These are phyloP conservation scores for Fusarium sp. DNA, from an alignment of 2,329 filamentous ascomycete genomes.

Conservation along the genomic window DNA sequence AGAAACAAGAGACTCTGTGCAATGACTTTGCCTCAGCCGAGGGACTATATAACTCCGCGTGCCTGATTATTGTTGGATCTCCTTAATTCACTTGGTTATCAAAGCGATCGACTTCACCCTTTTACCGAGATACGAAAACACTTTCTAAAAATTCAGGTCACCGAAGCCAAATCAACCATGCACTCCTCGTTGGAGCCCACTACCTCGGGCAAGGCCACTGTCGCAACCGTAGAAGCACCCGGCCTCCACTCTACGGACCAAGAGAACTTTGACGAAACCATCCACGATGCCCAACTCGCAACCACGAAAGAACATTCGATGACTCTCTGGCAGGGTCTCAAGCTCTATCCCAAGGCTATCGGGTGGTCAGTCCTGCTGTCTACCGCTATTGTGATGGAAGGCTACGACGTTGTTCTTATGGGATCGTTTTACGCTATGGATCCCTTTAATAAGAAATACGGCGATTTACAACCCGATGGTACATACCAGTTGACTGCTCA, in stretches of 20 bases:
- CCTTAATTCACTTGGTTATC: neutral
- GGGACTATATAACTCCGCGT: neutral
- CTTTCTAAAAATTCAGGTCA: neutral
- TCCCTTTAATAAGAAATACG: constrained; percentile 30
- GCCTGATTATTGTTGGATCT: neutral
- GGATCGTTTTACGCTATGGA: constrained; percentile 34
- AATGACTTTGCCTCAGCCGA: neutral
- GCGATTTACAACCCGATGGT: constrained; percentile 23
- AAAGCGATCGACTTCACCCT: neutral
- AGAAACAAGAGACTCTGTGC: neutral
- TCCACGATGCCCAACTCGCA: constrained; percentile 18
- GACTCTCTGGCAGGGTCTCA: constrained; percentile 39
- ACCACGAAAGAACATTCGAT: constrained; percentile 44
- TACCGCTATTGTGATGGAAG: constrained; percentile 38
- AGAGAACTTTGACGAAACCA: neutral
- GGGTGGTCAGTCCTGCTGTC: constrained; percentile 34
- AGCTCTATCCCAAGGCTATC: constrained; percentile 35
- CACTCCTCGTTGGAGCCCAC: neutral
- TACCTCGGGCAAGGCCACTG: neutral
- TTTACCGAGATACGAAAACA: too few species aligned
- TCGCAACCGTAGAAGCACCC: neutral
- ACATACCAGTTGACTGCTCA: constrained; percentile 23
- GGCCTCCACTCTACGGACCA: neutral
- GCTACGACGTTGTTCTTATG: constrained; percentile 36
- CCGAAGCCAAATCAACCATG: neutral